Evolutionary conservation across 768 basidiomycete genomes (phyloP).

Genomic region (Tylopilus sp.): DNA sequence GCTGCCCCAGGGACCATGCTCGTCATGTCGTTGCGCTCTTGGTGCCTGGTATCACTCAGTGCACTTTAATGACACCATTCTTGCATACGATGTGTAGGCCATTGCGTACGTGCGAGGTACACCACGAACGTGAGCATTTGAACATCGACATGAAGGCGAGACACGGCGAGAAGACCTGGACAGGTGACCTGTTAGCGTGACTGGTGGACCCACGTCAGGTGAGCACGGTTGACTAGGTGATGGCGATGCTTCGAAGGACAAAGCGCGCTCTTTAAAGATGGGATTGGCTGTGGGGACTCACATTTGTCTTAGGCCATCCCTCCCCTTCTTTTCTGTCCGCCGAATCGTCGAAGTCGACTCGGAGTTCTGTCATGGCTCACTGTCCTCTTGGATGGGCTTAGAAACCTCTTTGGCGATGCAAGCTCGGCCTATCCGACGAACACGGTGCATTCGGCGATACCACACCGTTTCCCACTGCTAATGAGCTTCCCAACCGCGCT

Average conservation of each 20-base stretch:
- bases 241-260: constrained; percentile 10
- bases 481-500: no score
- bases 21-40: background rate
- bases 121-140: background rate
- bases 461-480: background rate
- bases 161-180: background rate
- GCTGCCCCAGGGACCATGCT: background rate
- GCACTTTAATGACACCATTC: background rate
- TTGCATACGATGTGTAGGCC: background rate
- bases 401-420: no score
- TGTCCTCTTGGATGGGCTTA: no score
- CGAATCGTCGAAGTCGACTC: background rate
- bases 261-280: no score
- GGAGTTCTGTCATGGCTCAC: no score
- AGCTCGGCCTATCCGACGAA: no score
- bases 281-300: background rate
- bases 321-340: background rate
- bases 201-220: constrained; percentile 15
- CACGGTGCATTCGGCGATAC: background rate
- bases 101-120: background rate
- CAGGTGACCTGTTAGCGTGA: constrained; percentile 13
- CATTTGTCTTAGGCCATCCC: background rate
- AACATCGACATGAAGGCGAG: background rate
- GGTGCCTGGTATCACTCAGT: background rate
- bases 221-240: constrained; percentile 11